These are phyloP conservation scores for Cryptosporidium felis DNA, from an alignment of 169 alveolate genomes.

Conservation along the genomic window DNA sequence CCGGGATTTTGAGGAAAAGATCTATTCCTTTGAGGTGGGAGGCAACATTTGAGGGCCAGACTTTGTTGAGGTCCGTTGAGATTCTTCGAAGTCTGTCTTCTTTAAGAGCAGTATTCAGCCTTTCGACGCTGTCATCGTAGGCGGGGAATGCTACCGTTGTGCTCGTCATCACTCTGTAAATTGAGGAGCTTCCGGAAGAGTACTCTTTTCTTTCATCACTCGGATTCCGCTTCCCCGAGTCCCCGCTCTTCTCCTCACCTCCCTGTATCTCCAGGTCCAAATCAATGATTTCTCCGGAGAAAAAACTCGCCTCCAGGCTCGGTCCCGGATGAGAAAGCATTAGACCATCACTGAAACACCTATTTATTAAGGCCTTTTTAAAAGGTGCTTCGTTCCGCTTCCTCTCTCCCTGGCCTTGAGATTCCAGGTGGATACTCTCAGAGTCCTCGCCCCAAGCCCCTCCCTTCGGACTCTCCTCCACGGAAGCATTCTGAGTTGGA, in stretches of 20 bases:
- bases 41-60: conserved; percentile 61
- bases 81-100: conserved; percentile 52
- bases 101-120: conserved; percentile 30
- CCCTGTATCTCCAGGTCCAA: neutral
- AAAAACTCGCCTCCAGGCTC: neutral
- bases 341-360: conserved; percentile 31
- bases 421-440: neutral
- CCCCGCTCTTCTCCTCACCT: neutral
- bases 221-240: neutral
- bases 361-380: neutral
- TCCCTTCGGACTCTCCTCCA: neutral
- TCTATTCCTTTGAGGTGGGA: conserved; percentile 58
- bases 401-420: neutral
- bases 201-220: neutral
- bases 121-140: conserved; percentile 44
- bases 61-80: conserved; percentile 27
- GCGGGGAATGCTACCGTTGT: conserved; percentile 19
- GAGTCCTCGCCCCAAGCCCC: neutral
- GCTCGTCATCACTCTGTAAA: conserved; percentile 61
- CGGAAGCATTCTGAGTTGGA: neutral
- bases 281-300: conserved; percentile 20
- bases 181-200: neutral
- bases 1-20: conserved; percentile 40
- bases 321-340: neutral
- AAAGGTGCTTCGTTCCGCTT: neutral